phyloP scores from a whole-genome alignment of 805 yeast species.

The Starmerella bombicola region DNA sequence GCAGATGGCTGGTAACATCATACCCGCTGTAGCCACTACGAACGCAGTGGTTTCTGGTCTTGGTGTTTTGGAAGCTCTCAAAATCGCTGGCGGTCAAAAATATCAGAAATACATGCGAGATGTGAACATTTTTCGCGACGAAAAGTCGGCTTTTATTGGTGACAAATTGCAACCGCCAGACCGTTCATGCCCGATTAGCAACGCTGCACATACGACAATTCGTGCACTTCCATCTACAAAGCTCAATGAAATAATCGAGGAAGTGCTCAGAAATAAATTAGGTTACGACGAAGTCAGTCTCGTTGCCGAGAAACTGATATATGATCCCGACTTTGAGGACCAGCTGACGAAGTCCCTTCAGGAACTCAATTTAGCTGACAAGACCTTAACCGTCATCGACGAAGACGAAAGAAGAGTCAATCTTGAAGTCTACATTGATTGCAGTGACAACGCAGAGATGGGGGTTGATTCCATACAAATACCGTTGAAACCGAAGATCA shows the following conservation, averaged over 20 bases:
- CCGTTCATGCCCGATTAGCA: conserved; percentile 50
- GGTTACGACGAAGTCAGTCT: conserved; percentile 44
- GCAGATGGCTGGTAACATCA: conserved; percentile 91
- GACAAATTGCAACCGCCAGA: conserved; percentile 53
- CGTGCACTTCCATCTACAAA: conserved; percentile 26
- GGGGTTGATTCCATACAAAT: conserved; percentile 23
- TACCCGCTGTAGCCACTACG: conserved; percentile 97
- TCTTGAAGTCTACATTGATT: conserved; percentile 27
- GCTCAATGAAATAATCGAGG: conserved; percentile 41
- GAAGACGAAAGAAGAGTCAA: conserved; percentile 65
- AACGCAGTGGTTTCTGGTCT: conserved; percentile 91
- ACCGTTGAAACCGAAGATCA: conserved; percentile 17
- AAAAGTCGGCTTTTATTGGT: conserved; percentile 53
- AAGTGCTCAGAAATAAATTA: conserved; percentile 36
- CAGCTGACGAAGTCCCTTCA: conserved; percentile 39
- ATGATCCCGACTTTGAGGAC: conserved; percentile 84
- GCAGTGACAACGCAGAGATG: conserved; percentile 16
- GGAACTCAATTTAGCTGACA: conserved; percentile 52
- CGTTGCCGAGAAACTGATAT: conserved; percentile 52
- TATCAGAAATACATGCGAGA: conserved; percentile 24
- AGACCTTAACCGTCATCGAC: conserved; percentile 59
- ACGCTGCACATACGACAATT: conserved; percentile 26
- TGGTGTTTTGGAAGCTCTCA: conserved; percentile 61
- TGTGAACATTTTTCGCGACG: conserved; percentile 44
- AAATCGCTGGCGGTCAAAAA: conserved; percentile 31